Percentiles rank a stretch among this genome's conserved stretches.
Conservation (phyloP, 257 asterid species). For the Lithospermum erythrorhizon region DNA sequence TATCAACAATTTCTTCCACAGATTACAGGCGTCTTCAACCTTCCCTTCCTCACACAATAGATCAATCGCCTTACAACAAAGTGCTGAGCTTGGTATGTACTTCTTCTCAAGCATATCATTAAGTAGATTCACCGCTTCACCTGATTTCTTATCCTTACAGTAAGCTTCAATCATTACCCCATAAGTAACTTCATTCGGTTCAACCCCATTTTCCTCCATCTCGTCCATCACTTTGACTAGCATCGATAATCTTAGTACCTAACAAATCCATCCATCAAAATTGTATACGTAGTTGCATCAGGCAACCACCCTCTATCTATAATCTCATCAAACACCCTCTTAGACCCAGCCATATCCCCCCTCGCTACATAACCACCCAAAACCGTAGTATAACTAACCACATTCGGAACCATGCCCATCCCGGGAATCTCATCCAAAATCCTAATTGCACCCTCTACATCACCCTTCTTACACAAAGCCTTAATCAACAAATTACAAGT, state of each 20-base stretch:
- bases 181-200: constrained; percentile 80
- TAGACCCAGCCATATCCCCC: constrained; percentile 60
- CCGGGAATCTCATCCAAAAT: constrained; percentile 85
- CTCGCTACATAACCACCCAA: constrained; percentile 55
- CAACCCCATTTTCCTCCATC: constrained; percentile 74
- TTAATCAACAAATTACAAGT: constrained; percentile 76
- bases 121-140: constrained; percentile 66
- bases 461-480: constrained; percentile 67
- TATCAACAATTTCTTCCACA: constrained; percentile 61
- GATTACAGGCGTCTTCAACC: constrained; percentile 56
- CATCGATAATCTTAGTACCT: constrained; percentile 49
- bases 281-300: constrained; percentile 75
- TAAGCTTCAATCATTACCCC: constrained; percentile 75
- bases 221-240: constrained; percentile 87
- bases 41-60: constrained; percentile 60
- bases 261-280: constrained; percentile 82
- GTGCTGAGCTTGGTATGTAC: constrained; percentile 50
- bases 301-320: constrained; percentile 73
- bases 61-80: constrained; percentile 75
- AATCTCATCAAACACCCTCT: constrained; percentile 57
- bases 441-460: constrained; percentile 46
- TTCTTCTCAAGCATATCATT: constrained; percentile 72
- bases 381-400: constrained; percentile 78
- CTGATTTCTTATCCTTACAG: constrained; percentile 62
- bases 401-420: constrained; percentile 80